Evolutionary conservation across 2,329 filamentous ascomycete species (phyloP).

Genomic region (Xylaria sp.): DNA sequence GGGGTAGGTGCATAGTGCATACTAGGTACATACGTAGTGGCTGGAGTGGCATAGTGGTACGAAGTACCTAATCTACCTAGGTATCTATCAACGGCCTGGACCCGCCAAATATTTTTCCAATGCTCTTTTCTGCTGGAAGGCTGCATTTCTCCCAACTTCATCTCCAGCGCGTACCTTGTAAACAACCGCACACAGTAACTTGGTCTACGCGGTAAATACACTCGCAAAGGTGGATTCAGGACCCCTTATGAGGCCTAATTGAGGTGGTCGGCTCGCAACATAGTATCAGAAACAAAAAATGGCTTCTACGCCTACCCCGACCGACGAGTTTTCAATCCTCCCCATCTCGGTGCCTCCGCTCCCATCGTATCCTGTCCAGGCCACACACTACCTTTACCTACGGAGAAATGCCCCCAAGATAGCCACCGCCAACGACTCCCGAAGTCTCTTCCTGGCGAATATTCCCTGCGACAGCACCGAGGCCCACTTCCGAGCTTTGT

Average conservation of each 20-base stretch:
- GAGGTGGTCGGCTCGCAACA: background rate
- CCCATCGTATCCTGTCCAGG: slow-evolving; percentile 62
- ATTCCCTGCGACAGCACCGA: slow-evolving; percentile 83
- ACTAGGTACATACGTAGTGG: too few species aligned
- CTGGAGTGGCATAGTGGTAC: too few species aligned
- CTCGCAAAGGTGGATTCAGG: too few species aligned
- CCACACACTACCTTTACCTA: slow-evolving; percentile 84
- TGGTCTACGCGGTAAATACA: too few species aligned
- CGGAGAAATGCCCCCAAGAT: slow-evolving; percentile 81
- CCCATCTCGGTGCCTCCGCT: slow-evolving; percentile 67
- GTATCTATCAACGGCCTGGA: slow-evolving; percentile 4
- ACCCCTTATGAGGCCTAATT: background rate
- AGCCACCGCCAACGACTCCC: slow-evolving; percentile 70
- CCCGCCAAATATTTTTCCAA: slow-evolving; percentile 14
- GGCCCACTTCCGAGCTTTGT: slow-evolving; percentile 73
- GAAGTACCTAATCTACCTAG: too few species aligned
- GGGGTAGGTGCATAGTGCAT: background rate
- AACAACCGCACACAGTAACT: too few species aligned
- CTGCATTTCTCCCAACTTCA: slow-evolving; percentile 6
- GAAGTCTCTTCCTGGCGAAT: slow-evolving; percentile 90
- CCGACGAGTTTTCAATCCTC: slow-evolving; percentile 68
- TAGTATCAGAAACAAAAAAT: slow-evolving; percentile 29
- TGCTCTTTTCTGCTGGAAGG: slow-evolving; percentile 2
- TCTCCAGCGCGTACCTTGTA: too few species aligned
- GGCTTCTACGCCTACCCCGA: slow-evolving; percentile 46